Percentiles rank a stretch among this genome's conserved stretches.
These are phyloP conservation scores for Aspergillus amoenus DNA, from an alignment of 2,329 filamentous ascomycete species.

Conservation along the genomic window DNA sequence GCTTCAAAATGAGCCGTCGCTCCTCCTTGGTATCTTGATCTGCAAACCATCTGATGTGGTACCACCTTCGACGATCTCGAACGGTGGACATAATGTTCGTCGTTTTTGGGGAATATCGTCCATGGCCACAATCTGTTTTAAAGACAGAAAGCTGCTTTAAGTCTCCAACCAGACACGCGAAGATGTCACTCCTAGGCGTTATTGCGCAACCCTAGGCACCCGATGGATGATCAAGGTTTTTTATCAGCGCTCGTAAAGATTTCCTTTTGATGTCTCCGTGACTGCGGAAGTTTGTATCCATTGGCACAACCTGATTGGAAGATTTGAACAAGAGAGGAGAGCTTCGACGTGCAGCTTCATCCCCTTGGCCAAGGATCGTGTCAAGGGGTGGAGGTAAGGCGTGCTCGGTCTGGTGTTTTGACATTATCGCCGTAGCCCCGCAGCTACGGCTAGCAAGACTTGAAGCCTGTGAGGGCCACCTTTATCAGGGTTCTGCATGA, in stretches of 20 bases:
- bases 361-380: constrained; percentile 3
- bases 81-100: constrained; percentile 9
- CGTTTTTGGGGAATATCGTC: neutral
- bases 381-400: constrained; percentile 11
- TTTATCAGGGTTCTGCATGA: neutral
- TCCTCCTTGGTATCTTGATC: constrained; percentile 52
- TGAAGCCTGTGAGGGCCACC: neutral
- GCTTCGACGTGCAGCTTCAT: neutral
- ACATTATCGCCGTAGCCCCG: neutral
- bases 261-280: neutral
- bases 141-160: neutral
- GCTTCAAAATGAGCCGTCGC: constrained; percentile 53
- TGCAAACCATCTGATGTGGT: constrained; percentile 48
- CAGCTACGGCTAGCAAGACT: neutral
- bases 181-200: constrained; percentile 4
- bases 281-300: neutral
- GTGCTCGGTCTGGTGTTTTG: constrained; percentile 1
- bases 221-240: neutral
- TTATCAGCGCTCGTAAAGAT: neutral
- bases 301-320: neutral
- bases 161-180: neutral
- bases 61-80: constrained; percentile 20
- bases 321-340: neutral
- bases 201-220: constrained; percentile 9
- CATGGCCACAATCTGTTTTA: neutral